Evolutionary conservation across 2,329 filamentous ascomycete genomes (phyloP), one percentile per base, ranked within the genome.

Genomic region (Pseudogymnoascus sp.): DNA sequence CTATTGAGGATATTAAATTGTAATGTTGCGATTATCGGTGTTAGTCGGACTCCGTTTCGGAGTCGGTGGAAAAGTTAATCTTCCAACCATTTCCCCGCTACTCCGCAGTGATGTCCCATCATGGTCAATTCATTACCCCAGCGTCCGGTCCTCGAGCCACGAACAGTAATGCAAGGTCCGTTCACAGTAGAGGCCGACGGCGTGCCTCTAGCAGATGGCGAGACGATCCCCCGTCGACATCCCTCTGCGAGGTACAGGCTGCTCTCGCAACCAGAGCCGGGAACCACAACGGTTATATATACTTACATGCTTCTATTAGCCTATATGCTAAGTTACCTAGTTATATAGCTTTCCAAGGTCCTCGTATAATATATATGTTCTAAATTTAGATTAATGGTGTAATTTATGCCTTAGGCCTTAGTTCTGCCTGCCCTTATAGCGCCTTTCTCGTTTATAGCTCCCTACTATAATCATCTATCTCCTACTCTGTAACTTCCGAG

Each of bases 201-300:
- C 64, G 79, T 75, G 63, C 72, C 82, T 68, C 80, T 81, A 63
- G 79, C 83, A 63, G 77, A 84, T 6, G 87, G 86, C 72, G 86
- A 89, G 76, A 88, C 86, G n/a, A 83, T 88, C 64, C 86, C 86
- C 20, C 82, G 86, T 64, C 79, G 86, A 64, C 81, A 88, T 73
- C 77, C 79, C 22, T 69, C 72, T 20, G 77, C 80, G 62, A 84
- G 83, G 69, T 79, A 88, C 65, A 78, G 76, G 57, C 81, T 89
- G 62, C 74, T 77, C 60, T 70, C 77, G 33, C 77, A 73, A 6
- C 85, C 85, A 2, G 76, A 80, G 20, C 78, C 82, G 33, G 83
- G 68, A 54, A 81, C 92, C 71, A 78, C 80, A 43, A 95, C 90
- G 63, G 79, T 87, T 18, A 18, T 18, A 18, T 18, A 18, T 18